Percentiles rank a stretch among this genome's conserved stretches.
Evolutionary conservation across 148 eudicot species (phyloP).

Genomic region (Agrostemma githago): DNA sequence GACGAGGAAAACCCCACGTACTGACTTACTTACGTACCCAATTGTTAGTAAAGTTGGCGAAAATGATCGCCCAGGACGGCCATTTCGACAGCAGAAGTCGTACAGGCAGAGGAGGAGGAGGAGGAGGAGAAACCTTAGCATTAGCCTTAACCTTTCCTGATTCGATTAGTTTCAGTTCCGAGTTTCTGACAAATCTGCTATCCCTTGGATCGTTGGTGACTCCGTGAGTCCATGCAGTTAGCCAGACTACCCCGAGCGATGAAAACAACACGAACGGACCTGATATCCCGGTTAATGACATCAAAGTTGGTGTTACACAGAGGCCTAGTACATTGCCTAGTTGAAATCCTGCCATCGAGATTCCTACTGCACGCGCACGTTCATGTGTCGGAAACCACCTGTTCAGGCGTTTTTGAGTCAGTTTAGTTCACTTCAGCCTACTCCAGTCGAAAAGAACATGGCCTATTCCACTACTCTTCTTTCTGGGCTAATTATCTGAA

Average conservation of each 20-base stretch:
- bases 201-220: slow-evolving; percentile 69
- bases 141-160: slow-evolving; percentile 57
- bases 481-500: too few relatives aligned
- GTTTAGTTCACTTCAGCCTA: too few relatives aligned
- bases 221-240: slow-evolving; percentile 51
- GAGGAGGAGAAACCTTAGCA: slow-evolving; percentile 28
- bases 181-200: slow-evolving; percentile 38
- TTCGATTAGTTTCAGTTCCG: slow-evolving; percentile 65
- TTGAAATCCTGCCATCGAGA: slow-evolving; percentile 96
- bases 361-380: slow-evolving; percentile 88
- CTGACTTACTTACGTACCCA: too few relatives aligned
- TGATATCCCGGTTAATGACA: slow-evolving; percentile 62
- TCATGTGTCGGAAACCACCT: slow-evolving; percentile 94
- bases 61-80: slow-evolving; percentile 90
- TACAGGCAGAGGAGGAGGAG: slow-evolving; percentile 32
- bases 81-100: slow-evolving; percentile 57
- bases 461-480: too few relatives aligned
- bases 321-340: slow-evolving; percentile 88
- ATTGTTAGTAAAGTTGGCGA: slow-evolving; percentile 82
- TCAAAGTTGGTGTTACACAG: slow-evolving; percentile 56
- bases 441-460: too few relatives aligned
- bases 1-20: not conserved
- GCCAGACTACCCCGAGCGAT: slow-evolving; percentile 80
- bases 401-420: not conserved
- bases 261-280: slow-evolving; percentile 87